phyloP scores from a whole-genome alignment of 805 yeast species.

The Nakazawaea anatomiae region DNA sequence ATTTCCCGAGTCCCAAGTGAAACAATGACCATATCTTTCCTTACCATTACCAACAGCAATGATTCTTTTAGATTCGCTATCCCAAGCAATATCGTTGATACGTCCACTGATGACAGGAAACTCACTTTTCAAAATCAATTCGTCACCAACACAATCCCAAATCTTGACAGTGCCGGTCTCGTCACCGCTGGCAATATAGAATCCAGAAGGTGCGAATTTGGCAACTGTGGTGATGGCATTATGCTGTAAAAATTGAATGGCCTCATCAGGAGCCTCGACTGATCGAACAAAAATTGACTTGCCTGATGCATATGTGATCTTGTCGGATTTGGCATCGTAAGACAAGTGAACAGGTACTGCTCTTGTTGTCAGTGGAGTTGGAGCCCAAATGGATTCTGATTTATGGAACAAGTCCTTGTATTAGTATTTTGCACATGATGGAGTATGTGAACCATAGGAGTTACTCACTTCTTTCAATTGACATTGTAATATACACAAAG shows the following conservation, averaged over 20 bases:
- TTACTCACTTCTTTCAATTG: conserved; percentile 2
- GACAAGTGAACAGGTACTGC: conserved; percentile 69
- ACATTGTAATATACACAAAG: background rate
- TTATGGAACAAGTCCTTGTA: background rate
- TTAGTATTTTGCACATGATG: background rate
- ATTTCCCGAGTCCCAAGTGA: conserved; percentile 92
- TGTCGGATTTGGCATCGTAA: conserved; percentile 61
- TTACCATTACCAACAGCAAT: conserved; percentile 95
- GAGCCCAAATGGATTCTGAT: conserved; percentile 46
- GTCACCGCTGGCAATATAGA: conserved; percentile 88
- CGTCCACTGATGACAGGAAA: conserved; percentile 71
- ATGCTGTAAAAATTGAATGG: conserved; percentile 73
- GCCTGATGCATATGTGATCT: conserved; percentile 79
- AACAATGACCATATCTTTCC: conserved; percentile 87
- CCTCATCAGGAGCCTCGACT: conserved; percentile 37
- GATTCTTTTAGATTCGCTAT: conserved; percentile 75
- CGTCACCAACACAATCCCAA: conserved; percentile 68
- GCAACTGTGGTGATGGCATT: conserved; percentile 72
- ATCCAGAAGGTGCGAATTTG: conserved; percentile 83
- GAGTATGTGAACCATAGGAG: background rate
- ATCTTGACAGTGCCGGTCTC: conserved; percentile 83
- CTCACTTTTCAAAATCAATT: conserved; percentile 66
- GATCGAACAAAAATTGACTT: conserved; percentile 72
- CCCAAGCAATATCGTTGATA: conserved; percentile 86
- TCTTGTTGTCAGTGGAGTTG: conserved; percentile 74